Evolutionary conservation across 1,139 yeast genomes (phyloP).

Genomic region (Hyphopichia buzzinii): DNA sequence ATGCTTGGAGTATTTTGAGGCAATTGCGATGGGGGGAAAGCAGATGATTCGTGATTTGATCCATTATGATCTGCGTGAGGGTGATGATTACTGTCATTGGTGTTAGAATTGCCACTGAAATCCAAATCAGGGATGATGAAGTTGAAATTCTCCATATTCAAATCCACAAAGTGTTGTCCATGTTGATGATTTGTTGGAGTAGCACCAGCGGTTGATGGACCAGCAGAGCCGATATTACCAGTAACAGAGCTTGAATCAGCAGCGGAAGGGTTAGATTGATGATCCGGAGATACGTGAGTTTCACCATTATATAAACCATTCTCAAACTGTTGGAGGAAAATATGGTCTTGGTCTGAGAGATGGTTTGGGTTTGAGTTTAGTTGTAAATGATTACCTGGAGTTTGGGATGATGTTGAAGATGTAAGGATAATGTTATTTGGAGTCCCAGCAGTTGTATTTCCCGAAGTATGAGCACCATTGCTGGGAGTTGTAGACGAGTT

Average conservation of each 20-base stretch:
- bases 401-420: slow-evolving; percentile 7
- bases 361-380: slow-evolving; percentile 4
- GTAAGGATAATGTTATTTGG: slow-evolving; percentile 6
- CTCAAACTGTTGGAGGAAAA: slow-evolving; percentile 26
- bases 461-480: background rate
- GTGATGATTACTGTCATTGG: background rate
- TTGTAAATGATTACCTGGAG: slow-evolving; percentile 4
- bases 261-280: background rate
- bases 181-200: slow-evolving; percentile 4
- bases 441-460: slow-evolving; percentile 5
- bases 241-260: slow-evolving; percentile 1
- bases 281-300: background rate
- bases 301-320: slow-evolving; percentile 18
- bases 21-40: slow-evolving; percentile 32
- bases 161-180: slow-evolving; percentile 16
- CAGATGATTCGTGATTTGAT: slow-evolving; percentile 21
- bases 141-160: slow-evolving; percentile 26
- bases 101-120: slow-evolving; percentile 8
- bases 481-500: background rate
- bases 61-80: background rate
- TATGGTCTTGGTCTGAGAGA: slow-evolving; percentile 22
- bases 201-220: slow-evolving; percentile 6
- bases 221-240: background rate
- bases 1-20: slow-evolving; percentile 29
- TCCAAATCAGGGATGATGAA: slow-evolving; percentile 28